Conservation (phyloP, 345 rosid species). For the Lumnitzera littorea region DNA sequence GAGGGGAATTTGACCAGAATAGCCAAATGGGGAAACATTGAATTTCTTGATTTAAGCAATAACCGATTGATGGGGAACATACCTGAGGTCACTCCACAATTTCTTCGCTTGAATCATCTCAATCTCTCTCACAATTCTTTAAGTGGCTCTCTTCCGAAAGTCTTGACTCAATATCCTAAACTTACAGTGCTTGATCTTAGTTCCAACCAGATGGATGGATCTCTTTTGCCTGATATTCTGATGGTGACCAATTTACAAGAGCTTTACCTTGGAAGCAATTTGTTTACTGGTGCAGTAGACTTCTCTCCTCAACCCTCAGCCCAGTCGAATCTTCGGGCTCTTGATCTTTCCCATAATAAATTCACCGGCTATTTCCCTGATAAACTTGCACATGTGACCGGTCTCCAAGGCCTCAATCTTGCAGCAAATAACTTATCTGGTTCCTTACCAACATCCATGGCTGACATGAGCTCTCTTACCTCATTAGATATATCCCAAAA, state of each 20-base stretch:
- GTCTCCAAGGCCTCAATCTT: conserved; percentile 65
- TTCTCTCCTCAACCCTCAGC: conserved; percentile 38
- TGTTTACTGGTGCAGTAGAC: conserved; percentile 47
- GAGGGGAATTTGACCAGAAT: conserved; percentile 75
- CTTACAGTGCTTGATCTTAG: conserved; percentile 82
- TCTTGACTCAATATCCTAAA: conserved; percentile 61
- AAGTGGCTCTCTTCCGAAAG: conserved; percentile 54
- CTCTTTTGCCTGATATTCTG: conserved; percentile 50
- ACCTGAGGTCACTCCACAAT: conserved; percentile 71
- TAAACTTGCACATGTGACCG: conserved; percentile 50
- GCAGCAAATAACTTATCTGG: conserved; percentile 84
- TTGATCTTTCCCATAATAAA: conserved; percentile 79
- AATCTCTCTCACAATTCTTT: conserved; percentile 81
- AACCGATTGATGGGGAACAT: conserved; percentile 65
- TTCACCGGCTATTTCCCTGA: conserved; percentile 69
- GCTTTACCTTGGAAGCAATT: conserved; percentile 63
- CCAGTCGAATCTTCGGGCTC: conserved; percentile 44
- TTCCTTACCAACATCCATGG: conserved; percentile 74
- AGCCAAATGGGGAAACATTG: conserved; percentile 72
- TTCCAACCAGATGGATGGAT: conserved; percentile 63
- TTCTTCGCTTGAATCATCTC: conserved; percentile 81
- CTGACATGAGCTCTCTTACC: conserved; percentile 49
- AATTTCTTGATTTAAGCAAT: conserved; percentile 84
- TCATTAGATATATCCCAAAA: conserved; percentile 76
- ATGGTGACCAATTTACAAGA: conserved; percentile 65